phyloP scores from a whole-genome alignment of 305 asterid genomes.

The Andrographis paniculata region DNA sequence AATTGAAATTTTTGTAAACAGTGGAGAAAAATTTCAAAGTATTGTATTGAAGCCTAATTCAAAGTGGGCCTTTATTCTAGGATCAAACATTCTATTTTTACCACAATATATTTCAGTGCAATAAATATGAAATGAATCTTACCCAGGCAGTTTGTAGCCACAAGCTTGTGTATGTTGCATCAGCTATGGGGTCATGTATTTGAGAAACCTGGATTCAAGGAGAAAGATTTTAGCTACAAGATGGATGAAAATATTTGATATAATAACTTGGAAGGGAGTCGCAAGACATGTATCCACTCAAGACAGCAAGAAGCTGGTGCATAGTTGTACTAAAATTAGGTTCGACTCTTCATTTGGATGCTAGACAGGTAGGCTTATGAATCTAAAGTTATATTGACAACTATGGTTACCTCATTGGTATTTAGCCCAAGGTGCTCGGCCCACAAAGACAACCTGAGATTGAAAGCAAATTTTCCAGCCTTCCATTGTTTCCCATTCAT shows the following conservation, averaged over 20 bases:
- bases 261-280: not conserved
- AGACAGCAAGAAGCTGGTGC: too few species aligned
- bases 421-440: constrained; percentile 82
- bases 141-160: constrained; percentile 82
- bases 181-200: constrained; percentile 70
- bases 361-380: too few species aligned
- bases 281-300: constrained; percentile 10
- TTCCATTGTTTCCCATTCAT: constrained; percentile 80
- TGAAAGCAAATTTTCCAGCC: constrained; percentile 77
- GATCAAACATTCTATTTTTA: too few species aligned
- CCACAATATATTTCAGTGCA: too few species aligned
- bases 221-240: constrained; percentile 6
- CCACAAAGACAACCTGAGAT: constrained; percentile 82
- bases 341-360: too few species aligned
- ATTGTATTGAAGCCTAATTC: too few species aligned
- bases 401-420: constrained; percentile 51
- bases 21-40: too few species aligned
- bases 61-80: too few species aligned
- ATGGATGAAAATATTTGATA: constrained; percentile 1
- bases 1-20: too few species aligned
- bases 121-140: constrained; percentile 12
- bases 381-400: too few species aligned
- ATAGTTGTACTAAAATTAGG: too few species aligned
- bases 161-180: constrained; percentile 52
- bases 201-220: constrained; percentile 41